Conservation (phyloP, 208 protist genomes). For the Tritrichomonas foetus region DNA sequence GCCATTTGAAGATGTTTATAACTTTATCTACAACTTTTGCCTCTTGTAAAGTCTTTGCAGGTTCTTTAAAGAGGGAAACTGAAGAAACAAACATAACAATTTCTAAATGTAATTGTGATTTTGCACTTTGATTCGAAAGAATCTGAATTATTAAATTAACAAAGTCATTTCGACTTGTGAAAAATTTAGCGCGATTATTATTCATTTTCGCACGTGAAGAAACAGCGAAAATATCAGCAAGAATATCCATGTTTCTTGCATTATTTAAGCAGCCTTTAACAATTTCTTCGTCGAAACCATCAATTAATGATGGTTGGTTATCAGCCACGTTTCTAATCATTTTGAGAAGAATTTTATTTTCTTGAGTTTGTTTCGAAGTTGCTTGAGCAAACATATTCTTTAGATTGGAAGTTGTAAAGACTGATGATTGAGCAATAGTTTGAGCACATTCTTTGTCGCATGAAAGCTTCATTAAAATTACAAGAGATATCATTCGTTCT, state of each 20-base stretch:
- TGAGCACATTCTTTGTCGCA: neutral
- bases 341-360: neutral
- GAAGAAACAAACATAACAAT: neutral
- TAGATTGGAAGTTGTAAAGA: neutral
- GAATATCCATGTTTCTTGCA: neutral
- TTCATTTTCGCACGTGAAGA: neutral
- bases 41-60: neutral
- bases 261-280: neutral
- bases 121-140: neutral
- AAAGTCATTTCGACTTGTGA: neutral
- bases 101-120: neutral
- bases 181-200: neutral
- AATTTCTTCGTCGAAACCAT: neutral
- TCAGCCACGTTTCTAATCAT: neutral
- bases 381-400: neutral
- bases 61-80: neutral
- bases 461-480: slow-evolving; percentile 12
- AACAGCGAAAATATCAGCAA: neutral
- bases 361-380: neutral
- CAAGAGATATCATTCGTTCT: neutral
- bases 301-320: neutral
- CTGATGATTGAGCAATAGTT: neutral
- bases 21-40: neutral
- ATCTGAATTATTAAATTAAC: neutral
- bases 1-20: neutral